Conservation (phyloP, 2,329 filamentous ascomycete species). For the Peltaster fructicola region DNA sequence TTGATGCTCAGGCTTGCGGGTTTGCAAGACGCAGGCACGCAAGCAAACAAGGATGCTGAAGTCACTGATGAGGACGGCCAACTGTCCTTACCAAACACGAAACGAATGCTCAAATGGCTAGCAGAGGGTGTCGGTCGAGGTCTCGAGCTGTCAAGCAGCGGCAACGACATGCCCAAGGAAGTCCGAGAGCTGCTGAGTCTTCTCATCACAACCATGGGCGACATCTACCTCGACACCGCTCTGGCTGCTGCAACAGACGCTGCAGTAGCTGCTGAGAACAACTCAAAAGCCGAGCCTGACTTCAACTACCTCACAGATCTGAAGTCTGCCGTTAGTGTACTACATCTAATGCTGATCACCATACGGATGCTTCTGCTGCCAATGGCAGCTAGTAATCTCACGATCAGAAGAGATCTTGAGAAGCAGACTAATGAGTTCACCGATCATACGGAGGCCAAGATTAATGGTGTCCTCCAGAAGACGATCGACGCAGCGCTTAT, state of each 20-base stretch:
- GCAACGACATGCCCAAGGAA: constrained; percentile 82
- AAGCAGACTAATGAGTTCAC: constrained; percentile 59
- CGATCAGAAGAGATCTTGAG: constrained; percentile 76
- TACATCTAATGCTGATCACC: constrained; percentile 84
- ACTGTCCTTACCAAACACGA: constrained; percentile 71
- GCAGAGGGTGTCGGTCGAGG: constrained; percentile 86
- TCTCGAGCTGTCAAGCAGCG: constrained; percentile 64
- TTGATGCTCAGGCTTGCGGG: constrained; percentile 85
- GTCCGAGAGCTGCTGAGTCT: constrained; percentile 71
- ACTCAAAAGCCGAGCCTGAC: constrained; percentile 66
- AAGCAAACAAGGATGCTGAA: constrained; percentile 58
- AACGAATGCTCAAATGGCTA: constrained; percentile 94
- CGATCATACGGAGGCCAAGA: constrained; percentile 68
- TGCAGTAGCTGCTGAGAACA: constrained; percentile 56
- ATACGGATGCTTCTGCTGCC: constrained; percentile 81
- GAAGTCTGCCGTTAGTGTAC: constrained; percentile 68
- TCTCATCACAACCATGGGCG: constrained; percentile 72
- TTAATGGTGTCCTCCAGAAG: constrained; percentile 51
- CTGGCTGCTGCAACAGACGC: constrained; percentile 55
- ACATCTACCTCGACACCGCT: constrained; percentile 53
- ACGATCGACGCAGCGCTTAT: constrained; percentile 57
- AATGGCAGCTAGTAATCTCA: constrained; percentile 75
- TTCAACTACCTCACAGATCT: constrained; percentile 65
- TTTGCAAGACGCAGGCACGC: constrained; percentile 50
- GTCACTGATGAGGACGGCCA: constrained; percentile 79